Evolutionary conservation across 2,329 filamentous ascomycete genomes (phyloP).

Genomic region (Cytospora leucostoma): DNA sequence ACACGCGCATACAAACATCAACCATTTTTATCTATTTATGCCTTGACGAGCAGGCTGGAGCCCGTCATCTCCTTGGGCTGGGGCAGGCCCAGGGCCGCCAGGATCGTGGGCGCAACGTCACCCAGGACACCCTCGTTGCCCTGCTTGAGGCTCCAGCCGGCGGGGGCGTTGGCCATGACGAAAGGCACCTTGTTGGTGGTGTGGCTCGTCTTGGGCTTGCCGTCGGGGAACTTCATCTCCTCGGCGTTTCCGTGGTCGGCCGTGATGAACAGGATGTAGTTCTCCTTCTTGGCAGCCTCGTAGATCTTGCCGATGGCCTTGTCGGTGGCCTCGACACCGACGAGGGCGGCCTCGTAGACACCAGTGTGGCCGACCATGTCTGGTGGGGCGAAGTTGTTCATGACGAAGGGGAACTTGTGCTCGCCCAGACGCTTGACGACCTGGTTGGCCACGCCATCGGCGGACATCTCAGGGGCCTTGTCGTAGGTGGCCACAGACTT

Average conservation of each 20-base stretch:
- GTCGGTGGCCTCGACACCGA: constrained; percentile 84
- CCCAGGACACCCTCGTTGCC: constrained; percentile 80
- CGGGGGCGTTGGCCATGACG: constrained; percentile 94
- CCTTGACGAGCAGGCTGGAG: constrained; percentile 77
- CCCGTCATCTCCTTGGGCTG: constrained; percentile 94
- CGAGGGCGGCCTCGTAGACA: constrained; percentile 90
- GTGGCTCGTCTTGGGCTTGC: constrained; percentile 96
- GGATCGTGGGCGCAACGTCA: constrained; percentile 92
- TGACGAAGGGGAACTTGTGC: constrained; percentile 90
- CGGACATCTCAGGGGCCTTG: constrained; percentile 92
- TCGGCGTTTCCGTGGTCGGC: constrained; percentile 97
- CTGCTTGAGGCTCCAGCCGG: constrained; percentile 84
- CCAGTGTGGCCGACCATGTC: constrained; percentile 99
- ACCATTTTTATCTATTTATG: constrained; percentile 38
- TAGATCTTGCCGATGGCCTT: constrained; percentile 91
- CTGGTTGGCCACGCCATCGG: constrained; percentile 84
- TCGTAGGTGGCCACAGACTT: constrained; percentile 92
- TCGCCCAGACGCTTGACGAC: constrained; percentile 83
- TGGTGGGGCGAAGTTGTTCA: constrained; percentile 99
- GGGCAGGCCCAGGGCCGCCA: constrained; percentile 86
- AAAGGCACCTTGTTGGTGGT: constrained; percentile 98
- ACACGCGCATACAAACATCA: not conserved
- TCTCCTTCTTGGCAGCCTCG: constrained; percentile 89
- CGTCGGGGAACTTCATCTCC: constrained; percentile 96
- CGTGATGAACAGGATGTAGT: constrained; percentile 93